Base-by-base conservation (phyloP, 441 rosid species). In the Raphanus hybrid region DNA sequence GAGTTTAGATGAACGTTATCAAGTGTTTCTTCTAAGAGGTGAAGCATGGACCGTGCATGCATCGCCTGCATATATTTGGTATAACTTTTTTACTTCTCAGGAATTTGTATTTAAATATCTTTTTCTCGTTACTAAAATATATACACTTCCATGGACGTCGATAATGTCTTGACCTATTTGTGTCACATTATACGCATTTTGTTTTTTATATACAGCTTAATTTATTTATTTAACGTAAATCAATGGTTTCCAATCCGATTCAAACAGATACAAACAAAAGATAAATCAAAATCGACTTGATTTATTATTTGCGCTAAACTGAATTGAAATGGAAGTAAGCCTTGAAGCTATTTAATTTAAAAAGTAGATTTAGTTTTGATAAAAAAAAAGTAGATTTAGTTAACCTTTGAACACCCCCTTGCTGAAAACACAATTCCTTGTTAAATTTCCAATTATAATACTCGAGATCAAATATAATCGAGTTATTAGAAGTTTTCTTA, bases 21-120 rank as follows among this genome's bases (percentile, higher is more conserved):
- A 80, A 94, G 92, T 82, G 94, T 88, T 86, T 90, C 94, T 78
- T 84, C 88, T 3, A 93, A 90, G 15, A 90, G 86, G 84, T 90
- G 98, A 54, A 91, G 92, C 97, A 92, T 85, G 2, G 97, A 92
- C 64, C 87, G 87, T 78, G 98, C 97, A 81, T 94, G 98, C 67
- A 75, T 64, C 2, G 97, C 98, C 97, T 94, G 86, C 85, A 58
- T 3, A 70, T 57, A 60, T 18, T 6, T 27, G 1, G 14, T 45
- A 57, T 3, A 18, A 27, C 6, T 12, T 10, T 4, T 10, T 16
- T 12, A 45, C 6, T 5, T 59, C 39, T 34, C 45, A 26, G 68
- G 14, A 23, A n/a, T 52, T 69, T 48, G 5, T 5, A n/a, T 34
- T 18, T 4, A 3, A 15, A 27, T 7, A 32, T n/a, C 39, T n/a